Conservation (phyloP, 2,329 filamentous ascomycete genomes). For the Colletotrichum spinosum region DNA sequence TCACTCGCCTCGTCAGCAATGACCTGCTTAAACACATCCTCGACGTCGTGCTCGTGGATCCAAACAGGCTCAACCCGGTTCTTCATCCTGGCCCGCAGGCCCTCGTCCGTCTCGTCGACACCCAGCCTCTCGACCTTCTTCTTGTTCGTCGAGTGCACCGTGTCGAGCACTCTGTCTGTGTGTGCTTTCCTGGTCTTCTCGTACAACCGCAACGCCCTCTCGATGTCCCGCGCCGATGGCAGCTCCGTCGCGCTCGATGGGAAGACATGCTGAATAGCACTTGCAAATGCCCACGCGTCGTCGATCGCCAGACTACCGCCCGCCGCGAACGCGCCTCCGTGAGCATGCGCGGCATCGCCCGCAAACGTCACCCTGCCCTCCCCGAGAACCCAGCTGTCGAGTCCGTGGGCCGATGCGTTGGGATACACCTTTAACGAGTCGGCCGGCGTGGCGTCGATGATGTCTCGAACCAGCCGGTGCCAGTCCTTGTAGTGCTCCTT, state of each 20-base stretch:
- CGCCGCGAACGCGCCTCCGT: conserved; percentile 55
- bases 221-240: conserved; percentile 40
- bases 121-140: conserved; percentile 42
- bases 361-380: conserved; percentile 49
- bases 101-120: conserved; percentile 49
- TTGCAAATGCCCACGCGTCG: conserved; percentile 55
- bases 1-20: conserved; percentile 15
- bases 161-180: conserved; percentile 49
- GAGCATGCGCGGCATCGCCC: conserved; percentile 55
- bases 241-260: conserved; percentile 27
- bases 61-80: conserved; percentile 52
- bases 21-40: conserved; percentile 46
- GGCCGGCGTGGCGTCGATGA: conserved; percentile 54
- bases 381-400: conserved; percentile 55
- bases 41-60: conserved; percentile 61
- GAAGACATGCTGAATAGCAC: conserved; percentile 52
- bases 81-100: conserved; percentile 49
- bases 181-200: conserved; percentile 56
- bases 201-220: conserved; percentile 51
- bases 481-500: conserved; percentile 54
- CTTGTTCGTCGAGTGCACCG: conserved; percentile 48
- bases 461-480: conserved; percentile 53
- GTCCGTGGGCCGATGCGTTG: conserved; percentile 53
- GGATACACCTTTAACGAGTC: conserved; percentile 51
- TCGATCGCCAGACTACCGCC: conserved; percentile 54